Evolutionary conservation across 2,329 filamentous ascomycete genomes (phyloP), one percentile per base, ranked within the genome.

Genomic region (Alternaria ethzedia): DNA sequence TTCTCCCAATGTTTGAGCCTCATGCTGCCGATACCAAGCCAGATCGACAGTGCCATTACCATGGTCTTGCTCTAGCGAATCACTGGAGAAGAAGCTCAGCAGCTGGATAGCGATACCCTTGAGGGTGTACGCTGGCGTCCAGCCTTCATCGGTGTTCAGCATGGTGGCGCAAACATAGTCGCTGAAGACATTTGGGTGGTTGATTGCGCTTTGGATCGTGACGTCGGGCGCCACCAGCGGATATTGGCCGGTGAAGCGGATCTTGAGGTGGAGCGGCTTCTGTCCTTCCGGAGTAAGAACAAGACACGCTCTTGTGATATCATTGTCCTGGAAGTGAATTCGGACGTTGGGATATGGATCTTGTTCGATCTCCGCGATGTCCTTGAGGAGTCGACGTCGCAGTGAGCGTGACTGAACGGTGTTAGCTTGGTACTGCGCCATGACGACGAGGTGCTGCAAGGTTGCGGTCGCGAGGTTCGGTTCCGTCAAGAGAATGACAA

Each of bases 81-180:
- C 81, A 65, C 84, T 86, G 25, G 77, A 77, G 68, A 86, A 86
- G 73, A 86, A 85, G 66, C 83, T 85, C 3, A 86, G 73, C n/a
- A 86, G 64, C 71, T 86, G 84, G 23, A 86, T 86, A 15, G 83
- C 80, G 21, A 86, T 81, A 4, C 78, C 80, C 59, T 84, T 85
- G 23, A 86, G 75, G 0, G 83, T 86, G 61, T 86, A 86, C 0
- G 84, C 84, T 2, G 83, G 81, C 0, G 84, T 86, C 67, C 83
- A 85, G 2, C 78, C 83, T 17, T 82, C 79, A 2, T 30, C 57
- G 0, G 70, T 80, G 62, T 82, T 82, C 30, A 86, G 76, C 4
- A 86, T 85, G 0, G 78, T 81, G 1, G 83, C 83, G 66, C 84
- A 86, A 28, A 86, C 84, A 63, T 81, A 84, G 11, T 32, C 10